Percentiles rank a stretch among this genome's conserved stretches.
Evolutionary conservation across 2,329 filamentous ascomycete species (phyloP).

Genomic region (Chrysoporthe cubensis): DNA sequence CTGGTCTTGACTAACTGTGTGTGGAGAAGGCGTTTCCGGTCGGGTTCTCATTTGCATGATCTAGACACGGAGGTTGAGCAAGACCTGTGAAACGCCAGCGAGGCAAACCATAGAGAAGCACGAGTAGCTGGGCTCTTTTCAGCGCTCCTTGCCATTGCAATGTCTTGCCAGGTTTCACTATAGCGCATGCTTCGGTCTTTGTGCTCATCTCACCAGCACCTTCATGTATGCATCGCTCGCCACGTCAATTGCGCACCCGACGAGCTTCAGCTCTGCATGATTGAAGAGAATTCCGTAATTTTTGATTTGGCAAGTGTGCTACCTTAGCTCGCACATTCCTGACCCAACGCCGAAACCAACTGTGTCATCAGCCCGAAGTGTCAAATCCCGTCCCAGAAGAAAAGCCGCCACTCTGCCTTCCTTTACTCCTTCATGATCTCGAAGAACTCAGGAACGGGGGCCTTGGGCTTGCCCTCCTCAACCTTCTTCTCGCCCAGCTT

Average conservation of each 20-base stretch:
- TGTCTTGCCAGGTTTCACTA: neutral
- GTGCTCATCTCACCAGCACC: neutral
- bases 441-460: conserved; percentile 34
- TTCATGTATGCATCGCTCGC: neutral
- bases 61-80: conserved; percentile 1
- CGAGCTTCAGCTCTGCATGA: neutral
- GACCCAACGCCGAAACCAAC: conserved; percentile 30
- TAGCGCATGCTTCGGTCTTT: too few species aligned
- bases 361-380: conserved; percentile 28
- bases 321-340: conserved; percentile 30
- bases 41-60: neutral
- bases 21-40: neutral
- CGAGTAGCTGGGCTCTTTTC: neutral
- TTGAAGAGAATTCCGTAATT: conserved; percentile 27
- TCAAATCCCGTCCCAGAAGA: conserved; percentile 26
- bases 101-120: neutral
- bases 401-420: conserved; percentile 8
- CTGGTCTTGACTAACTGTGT: neutral
- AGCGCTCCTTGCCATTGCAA: neutral
- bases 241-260: neutral
- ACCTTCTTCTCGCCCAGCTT: conserved; percentile 73
- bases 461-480: conserved; percentile 33
- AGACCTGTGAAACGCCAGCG: neutral
- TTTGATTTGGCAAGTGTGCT: conserved; percentile 30
- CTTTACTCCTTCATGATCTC: conserved; percentile 34